Evolutionary conservation across 2,329 filamentous ascomycete genomes (phyloP).

Genomic region (Iodosphaeria phyllophila): DNA sequence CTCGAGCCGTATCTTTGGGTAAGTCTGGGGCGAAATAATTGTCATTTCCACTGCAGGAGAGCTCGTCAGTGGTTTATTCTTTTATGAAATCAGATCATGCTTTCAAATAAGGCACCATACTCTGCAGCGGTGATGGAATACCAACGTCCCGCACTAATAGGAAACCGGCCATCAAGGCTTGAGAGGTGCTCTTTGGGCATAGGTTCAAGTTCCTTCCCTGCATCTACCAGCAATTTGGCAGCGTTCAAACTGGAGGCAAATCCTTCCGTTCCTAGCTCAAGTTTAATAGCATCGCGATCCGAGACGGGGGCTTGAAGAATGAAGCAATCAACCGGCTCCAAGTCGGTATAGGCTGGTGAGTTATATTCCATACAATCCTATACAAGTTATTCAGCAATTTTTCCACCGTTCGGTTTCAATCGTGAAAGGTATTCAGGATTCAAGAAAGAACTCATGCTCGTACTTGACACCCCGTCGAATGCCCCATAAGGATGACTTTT

Average conservation of each 20-base stretch:
- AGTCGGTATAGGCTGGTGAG: slow-evolving; percentile 19
- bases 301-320: slow-evolving; percentile 68
- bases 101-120: slow-evolving; percentile 17
- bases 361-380: slow-evolving; percentile 39
- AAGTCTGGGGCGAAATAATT: slow-evolving; percentile 79
- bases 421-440: not conserved
- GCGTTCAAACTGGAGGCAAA: slow-evolving; percentile 25
- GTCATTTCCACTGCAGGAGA: slow-evolving; percentile 43
- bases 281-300: slow-evolving; percentile 47
- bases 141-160: slow-evolving; percentile 33
- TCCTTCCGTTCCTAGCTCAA: slow-evolving; percentile 20
- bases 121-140: slow-evolving; percentile 28
- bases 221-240: slow-evolving; percentile 33
- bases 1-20: not conserved
- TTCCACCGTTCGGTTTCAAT: not conserved
- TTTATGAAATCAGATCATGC: not conserved
- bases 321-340: slow-evolving; percentile 47
- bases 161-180: slow-evolving; percentile 16
- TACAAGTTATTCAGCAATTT: not conserved
- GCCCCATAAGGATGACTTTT: slow-evolving; percentile 36
- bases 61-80: slow-evolving; percentile 2
- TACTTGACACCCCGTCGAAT: slow-evolving; percentile 40
- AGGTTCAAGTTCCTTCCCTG: slow-evolving; percentile 33
- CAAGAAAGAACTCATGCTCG: not conserved
- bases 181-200: slow-evolving; percentile 30